Percentiles rank a stretch among this genome's conserved stretches.
Evolutionary conservation across 2,329 filamentous ascomycete species (phyloP).

Genomic region (Stachybotrys elegans): DNA sequence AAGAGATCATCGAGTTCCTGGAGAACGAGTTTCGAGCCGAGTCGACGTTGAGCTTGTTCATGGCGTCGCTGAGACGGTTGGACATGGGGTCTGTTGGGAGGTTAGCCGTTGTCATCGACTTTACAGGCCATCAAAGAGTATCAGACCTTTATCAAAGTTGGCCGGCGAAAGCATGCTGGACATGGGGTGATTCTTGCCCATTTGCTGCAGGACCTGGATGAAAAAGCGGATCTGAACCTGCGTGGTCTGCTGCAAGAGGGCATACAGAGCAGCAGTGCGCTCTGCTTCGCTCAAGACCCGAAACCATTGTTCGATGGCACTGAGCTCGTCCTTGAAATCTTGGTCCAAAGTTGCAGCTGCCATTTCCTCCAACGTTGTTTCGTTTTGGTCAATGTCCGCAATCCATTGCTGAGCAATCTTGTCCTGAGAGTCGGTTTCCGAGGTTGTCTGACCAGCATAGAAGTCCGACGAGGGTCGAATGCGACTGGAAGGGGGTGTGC

Average conservation of each 20-base stretch:
- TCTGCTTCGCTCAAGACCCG: constrained; percentile 95
- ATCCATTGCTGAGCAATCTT: constrained; percentile 98
- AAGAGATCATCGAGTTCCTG: constrained; percentile 67
- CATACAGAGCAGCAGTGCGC: constrained; percentile 90
- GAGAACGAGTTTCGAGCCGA: constrained; percentile 81
- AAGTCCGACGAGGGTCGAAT: constrained; percentile 87
- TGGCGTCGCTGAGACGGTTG: constrained; percentile 89
- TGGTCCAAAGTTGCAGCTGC: constrained; percentile 96
- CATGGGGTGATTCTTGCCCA: constrained; percentile 98
- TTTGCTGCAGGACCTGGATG: constrained; percentile 96
- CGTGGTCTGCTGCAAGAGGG: constrained; percentile 93
- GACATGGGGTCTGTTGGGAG: constrained; percentile 79
- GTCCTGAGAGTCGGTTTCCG: constrained; percentile 79
- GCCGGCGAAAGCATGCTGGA: constrained; percentile 90
- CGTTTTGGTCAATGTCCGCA: constrained; percentile 96
- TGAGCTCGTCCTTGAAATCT: constrained; percentile 98
- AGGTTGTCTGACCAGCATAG: constrained; percentile 76
- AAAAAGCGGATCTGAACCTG: constrained; percentile 99
- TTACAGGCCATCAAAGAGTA: no score
- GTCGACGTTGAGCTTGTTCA: constrained; percentile 90
- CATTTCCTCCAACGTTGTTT: constrained; percentile 99
- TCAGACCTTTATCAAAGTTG: constrained; percentile 89
- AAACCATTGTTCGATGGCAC: constrained; percentile 99
- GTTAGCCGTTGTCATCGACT: constrained; percentile 11
- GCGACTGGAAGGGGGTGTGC: constrained; percentile 63